Conservation (phyloP, 768 basidiomycete genomes). For the Auriscalpium orientale region DNA sequence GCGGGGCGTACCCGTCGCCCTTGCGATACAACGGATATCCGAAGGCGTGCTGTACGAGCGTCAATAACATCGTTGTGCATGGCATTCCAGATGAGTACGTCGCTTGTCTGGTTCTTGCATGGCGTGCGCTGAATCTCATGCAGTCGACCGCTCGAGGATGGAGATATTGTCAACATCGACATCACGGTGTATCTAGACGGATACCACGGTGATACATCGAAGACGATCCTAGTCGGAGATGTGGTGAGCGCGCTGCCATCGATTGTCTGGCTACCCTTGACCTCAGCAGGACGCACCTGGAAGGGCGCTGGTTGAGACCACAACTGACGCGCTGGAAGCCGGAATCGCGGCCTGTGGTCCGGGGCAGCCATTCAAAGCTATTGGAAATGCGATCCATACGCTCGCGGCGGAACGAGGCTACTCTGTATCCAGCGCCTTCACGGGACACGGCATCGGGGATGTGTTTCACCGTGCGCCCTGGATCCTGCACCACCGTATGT, state of each 20-base stretch:
- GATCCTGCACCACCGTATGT: constrained; percentile 71
- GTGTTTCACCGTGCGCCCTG: constrained; percentile 78
- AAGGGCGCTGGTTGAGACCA: constrained; percentile 51
- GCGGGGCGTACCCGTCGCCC: constrained; percentile 82
- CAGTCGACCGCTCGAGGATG: constrained; percentile 73
- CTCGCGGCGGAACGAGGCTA: constrained; percentile 38
- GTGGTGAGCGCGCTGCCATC: constrained; percentile 39
- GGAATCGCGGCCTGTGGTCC: constrained; percentile 76
- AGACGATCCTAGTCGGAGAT: constrained; percentile 73
- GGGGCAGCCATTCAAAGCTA: constrained; percentile 56
- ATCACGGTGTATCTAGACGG: constrained; percentile 78
- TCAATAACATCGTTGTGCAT: constrained; percentile 83
- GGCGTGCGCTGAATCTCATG: neutral
- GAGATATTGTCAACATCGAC: constrained; percentile 87
- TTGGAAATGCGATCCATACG: constrained; percentile 64
- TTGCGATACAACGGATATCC: constrained; percentile 71
- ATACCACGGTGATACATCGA: constrained; percentile 86
- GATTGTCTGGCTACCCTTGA: neutral
- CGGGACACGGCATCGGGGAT: constrained; percentile 82
- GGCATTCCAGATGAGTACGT: constrained; percentile 87
- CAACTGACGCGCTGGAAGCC: constrained; percentile 55
- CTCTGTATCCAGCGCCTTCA: constrained; percentile 64
- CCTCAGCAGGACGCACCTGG: constrained; percentile 58
- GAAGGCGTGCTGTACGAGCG: constrained; percentile 75
- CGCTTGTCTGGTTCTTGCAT: neutral